Evolutionary conservation across 2,329 filamentous ascomycete genomes (phyloP).

Genomic region (Scortechinia acanthostroma): DNA sequence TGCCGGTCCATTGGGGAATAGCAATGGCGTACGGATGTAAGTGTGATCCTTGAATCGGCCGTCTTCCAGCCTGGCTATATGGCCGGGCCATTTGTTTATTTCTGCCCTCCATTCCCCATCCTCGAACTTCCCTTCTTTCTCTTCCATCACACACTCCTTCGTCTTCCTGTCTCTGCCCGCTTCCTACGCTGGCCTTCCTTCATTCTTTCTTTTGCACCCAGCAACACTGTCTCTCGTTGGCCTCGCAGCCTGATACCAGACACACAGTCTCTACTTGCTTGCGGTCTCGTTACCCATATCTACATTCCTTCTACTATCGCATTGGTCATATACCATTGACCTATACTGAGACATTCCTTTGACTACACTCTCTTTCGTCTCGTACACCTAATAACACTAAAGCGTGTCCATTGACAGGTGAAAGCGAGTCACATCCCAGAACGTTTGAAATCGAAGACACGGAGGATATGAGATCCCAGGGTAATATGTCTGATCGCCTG

Average conservation of each 20-base stretch:
- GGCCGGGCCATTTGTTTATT: neutral
- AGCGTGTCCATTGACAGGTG: constrained; percentile 14
- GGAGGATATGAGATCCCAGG: constrained; percentile 25
- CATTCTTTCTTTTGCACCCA: neutral
- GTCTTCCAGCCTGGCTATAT: neutral
- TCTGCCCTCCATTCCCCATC: neutral
- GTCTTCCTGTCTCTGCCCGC: neutral
- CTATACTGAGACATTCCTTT: neutral
- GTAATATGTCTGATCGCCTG: constrained; percentile 21
- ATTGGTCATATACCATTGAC: neutral
- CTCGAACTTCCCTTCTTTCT: no score
- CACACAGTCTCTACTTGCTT: neutral
- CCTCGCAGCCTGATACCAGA: no score
- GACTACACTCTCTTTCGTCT: neutral
- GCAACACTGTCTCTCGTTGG: neutral
- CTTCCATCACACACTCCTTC: neutral
- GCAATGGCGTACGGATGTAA: neutral
- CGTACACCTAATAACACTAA: neutral
- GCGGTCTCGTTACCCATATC: neutral
- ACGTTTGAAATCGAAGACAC: constrained; percentile 15
- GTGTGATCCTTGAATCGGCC: neutral
- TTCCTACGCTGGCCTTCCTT: neutral
- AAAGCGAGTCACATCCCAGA: constrained; percentile 14
- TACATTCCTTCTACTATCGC: neutral
- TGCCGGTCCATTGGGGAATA: neutral